A percentile compares a stretch with the other conserved stretches of the same genome.
Conservation (phyloP, 164 flowering plant genomes). For the Akebia trifoliata region DNA sequence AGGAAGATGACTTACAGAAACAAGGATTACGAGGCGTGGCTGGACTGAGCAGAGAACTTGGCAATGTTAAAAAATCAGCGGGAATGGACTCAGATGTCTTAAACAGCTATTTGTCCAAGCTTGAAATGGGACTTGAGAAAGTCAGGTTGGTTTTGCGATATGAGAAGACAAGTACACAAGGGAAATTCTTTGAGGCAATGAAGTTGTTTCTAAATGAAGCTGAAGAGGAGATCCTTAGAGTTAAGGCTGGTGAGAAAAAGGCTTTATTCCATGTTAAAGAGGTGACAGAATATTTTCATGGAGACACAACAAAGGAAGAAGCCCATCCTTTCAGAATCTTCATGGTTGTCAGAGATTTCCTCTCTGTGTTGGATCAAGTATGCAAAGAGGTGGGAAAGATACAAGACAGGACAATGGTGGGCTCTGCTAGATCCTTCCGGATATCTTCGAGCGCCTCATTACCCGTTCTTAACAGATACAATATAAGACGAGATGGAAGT, state of each 20-base stretch:
- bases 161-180: conserved; percentile 49
- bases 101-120: conserved; percentile 75
- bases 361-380: conserved; percentile 75
- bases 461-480: conserved; percentile 70
- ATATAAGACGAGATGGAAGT: conserved; percentile 42
- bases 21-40: conserved; percentile 83
- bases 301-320: conserved; percentile 82
- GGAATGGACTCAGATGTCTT: conserved; percentile 94
- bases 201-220: conserved; percentile 62
- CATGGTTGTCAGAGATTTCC: conserved; percentile 91
- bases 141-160: conserved; percentile 50
- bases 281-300: conserved; percentile 89
- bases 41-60: conserved; percentile 70
- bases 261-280: conserved; percentile 71
- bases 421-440: conserved; percentile 76
- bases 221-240: conserved; percentile 51
- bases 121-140: conserved; percentile 77
- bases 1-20: conserved; percentile 60
- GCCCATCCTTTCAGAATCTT: conserved; percentile 93
- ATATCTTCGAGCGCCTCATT: conserved; percentile 69
- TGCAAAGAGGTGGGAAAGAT: conserved; percentile 86
- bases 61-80: conserved; percentile 82
- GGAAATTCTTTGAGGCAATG: conserved; percentile 69
- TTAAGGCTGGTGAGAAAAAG: conserved; percentile 64
- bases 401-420: conserved; percentile 60